Percentiles rank a stretch among this genome's conserved stretches.
These are phyloP conservation scores for Aspergillus ellipticus DNA, from an alignment of 495 filamentous ascomycete genomes.

Conservation along the genomic window DNA sequence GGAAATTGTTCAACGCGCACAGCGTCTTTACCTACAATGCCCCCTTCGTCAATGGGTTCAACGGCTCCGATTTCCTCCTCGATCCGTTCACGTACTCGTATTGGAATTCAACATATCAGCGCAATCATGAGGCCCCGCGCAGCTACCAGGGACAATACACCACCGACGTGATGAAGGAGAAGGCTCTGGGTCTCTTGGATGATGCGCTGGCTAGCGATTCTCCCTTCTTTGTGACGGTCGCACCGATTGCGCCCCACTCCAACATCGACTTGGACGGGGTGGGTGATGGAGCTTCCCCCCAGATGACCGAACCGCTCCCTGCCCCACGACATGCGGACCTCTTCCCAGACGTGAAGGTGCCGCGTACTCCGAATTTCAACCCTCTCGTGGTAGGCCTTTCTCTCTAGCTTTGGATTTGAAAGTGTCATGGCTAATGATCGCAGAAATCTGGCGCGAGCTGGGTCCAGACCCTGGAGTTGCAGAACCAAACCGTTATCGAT, in stretches of 20 bases:
- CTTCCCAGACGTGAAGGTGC: constrained; percentile 38
- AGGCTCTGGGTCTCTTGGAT: constrained; percentile 59
- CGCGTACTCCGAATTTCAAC: constrained; percentile 38
- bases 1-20: constrained; percentile 69
- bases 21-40: constrained; percentile 54
- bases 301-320: constrained; percentile 52
- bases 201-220: constrained; percentile 49
- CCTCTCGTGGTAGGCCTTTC: constrained; percentile 39
- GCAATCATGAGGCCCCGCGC: constrained; percentile 55
- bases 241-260: constrained; percentile 64
- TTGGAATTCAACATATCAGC: constrained; percentile 62
- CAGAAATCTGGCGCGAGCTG: constrained; percentile 61
- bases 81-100: constrained; percentile 73
- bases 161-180: constrained; percentile 59
- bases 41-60: constrained; percentile 57
- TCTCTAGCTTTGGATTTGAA: constrained; percentile 34
- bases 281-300: constrained; percentile 9
- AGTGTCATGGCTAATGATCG: constrained; percentile 51
- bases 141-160: constrained; percentile 57
- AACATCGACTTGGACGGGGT: constrained; percentile 42
- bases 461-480: constrained; percentile 51
- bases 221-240: constrained; percentile 67
- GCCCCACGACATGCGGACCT: constrained; percentile 35
- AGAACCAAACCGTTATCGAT: constrained; percentile 53
- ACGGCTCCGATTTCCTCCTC: constrained; percentile 60